Evolutionary conservation across 129 eudicot species (phyloP), one percentile per base, ranked within the genome.

Genomic region (Deinandra increscens): DNA sequence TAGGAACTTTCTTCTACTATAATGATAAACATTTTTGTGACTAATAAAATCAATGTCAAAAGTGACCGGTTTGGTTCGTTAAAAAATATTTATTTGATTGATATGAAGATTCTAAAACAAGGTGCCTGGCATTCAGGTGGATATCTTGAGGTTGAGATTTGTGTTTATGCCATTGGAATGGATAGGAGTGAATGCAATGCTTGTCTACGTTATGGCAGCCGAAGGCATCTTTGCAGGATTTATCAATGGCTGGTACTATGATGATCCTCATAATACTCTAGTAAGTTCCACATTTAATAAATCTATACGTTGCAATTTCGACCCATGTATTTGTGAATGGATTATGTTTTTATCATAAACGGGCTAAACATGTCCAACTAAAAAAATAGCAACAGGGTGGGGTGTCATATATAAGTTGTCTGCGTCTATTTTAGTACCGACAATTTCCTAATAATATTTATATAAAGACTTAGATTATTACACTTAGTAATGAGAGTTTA

Each of bases 121-220:
- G 36, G 14, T 60, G 34, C 15, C 38, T 42, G 19, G 31, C 10
- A 42, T 71, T 20, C 77, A 91, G 97, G 93, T 91, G 36, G 96
- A 91, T 73, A 37, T 88, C n/a, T 83, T 74, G 85, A 74, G 36
- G 9, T 49, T 86, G 64, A 74, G 69, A 49, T 75, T 45, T 29
- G 17, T 70, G 39, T 91, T 91, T 75, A 77, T 91, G 72, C 87
- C 91, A 34, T 78, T 91, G 29, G 88, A 86, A 76, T 91, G 97
- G 97, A 88, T 91, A 34, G 97, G 97, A 20, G 84, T 86, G 91
- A 91, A 91, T 75, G 97, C 97, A 19, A 91, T 91, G 96, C 87
- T 91, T 15, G 95, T 91, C 10, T 91, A 81, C 68, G 97, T 88
- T 34, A 82, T 91, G 96, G 97, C 97, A 55, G 97, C 96, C n/a